Base-by-base conservation (phyloP, 2,329 filamentous ascomycete species). In the Ceratocystis colombiana region DNA sequence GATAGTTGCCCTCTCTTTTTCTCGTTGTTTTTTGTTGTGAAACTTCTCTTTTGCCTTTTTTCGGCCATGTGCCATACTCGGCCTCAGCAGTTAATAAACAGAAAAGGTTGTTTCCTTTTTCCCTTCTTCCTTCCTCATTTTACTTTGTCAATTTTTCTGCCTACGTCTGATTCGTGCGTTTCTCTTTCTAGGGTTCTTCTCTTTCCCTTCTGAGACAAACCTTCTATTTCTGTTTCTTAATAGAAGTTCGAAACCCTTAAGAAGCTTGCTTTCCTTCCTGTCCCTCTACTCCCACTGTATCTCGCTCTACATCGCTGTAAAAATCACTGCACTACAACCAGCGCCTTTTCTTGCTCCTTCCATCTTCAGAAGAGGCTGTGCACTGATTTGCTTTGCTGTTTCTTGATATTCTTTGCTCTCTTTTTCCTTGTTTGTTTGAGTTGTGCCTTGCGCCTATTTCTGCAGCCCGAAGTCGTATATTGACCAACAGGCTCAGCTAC, bases 171-270 rank as follows among this genome's bases (percentile, higher is more conserved):
- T 59, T 59, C 15, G 55, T 59, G 55, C 55, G 55, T 37, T 59
- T 59, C 55, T 17, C 22, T 30, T 33, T 10, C 28, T 30, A 59
- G 55, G 55, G 55, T 59, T 59, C 46, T 12, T 12, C n/a, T 20
- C 28, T 37, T 33, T 59, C 25, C 55, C 6, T 59, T 30, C 55
- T n/a, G 55, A 59, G 55, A 53, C 48, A 25, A 4, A 55, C 20
- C 50, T 20, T 55, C 50, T 28, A 59, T n/a, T 59, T 59, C 55
- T 33, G 6, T 33, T 59, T 59, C 28, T 30, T 59, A n/a, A 33
- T 57, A 30, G 55, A 59, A 30, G 28, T 1, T 30, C 28, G 5
- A 59, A 59, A 59, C 55, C 55, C 55, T 59, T 59, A 59, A 33
- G 28, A 59, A 17, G 10, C 55, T n/a, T 37, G 17, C 25, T 17